Evolutionary conservation across 768 basidiomycete species (phyloP), one percentile per base, ranked within the genome.

Genomic region (Tremella mesenterica): DNA sequence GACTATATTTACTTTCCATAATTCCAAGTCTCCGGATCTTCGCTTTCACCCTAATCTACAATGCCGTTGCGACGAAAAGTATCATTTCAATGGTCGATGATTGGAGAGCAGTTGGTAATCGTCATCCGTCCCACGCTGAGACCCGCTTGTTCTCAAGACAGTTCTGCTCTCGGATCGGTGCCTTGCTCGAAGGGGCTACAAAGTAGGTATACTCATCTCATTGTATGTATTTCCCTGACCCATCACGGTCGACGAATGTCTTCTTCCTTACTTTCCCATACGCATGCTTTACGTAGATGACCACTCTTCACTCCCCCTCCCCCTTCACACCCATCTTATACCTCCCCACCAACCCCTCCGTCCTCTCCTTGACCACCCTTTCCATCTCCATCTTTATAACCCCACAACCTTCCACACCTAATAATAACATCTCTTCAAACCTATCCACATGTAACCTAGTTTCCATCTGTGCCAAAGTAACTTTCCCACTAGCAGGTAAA

Each of bases 381-480:
- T 80, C 84, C 88, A 95, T 93, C 76, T 93, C 91, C 47, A 73
- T 75, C 60, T 89, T 86, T 27, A 97, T 77, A 27, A 86, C 81
- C 58, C 78, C 79, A 6, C 85, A 81, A 8, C 85, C 90, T 51
- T 88, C 83, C 27, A 82, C 79, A 0, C 85, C 90, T 48, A 92
- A 72, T 60, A 77, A 76, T 61, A 96, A 81, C 61, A 96, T 81
- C 66, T 92, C 91, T 69, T 86, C 86, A 61, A 97, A 95, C 49
- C 89, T 79, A 63, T 91, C 90, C 9, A 91, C 83, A 64, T 89
- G 89, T 54, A 99, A 73, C n/a, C 92, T 78, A 14, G 90, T 92
- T 74, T 97, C 95, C 83, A 96, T 86, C 47, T 84, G 85, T 57
- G 90, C 85, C 30, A 97, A 78, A 14, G 87, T 88, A 41, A 95